Conservation (phyloP, 2,329 filamentous ascomycete species). For the Fusarium sp. region DNA sequence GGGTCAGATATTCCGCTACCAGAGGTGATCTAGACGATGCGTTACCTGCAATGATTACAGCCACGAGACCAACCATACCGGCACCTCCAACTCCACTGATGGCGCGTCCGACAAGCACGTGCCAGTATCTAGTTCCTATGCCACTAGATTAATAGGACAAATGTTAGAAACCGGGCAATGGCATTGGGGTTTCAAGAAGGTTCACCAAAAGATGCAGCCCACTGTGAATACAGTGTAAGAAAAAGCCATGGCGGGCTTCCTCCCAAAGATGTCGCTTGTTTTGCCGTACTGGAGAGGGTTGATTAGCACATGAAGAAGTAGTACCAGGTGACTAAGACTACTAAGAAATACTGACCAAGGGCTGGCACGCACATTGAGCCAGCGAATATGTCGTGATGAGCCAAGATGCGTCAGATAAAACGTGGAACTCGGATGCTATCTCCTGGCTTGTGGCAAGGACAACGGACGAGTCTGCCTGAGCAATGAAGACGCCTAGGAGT, state of each 20-base stretch:
- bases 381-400: neutral
- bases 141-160: neutral
- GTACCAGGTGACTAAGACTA: no score
- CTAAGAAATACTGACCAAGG: neutral
- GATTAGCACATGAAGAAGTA: no score
- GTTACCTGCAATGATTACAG: neutral
- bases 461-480: neutral
- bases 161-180: no score
- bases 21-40: no score
- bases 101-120: neutral
- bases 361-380: neutral
- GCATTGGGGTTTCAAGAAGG: neutral
- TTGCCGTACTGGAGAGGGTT: neutral
- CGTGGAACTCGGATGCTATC: neutral
- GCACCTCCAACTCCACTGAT: neutral
- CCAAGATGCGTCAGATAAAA: neutral
- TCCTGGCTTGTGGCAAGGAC: neutral
- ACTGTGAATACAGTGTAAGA: neutral
- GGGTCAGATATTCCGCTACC: no score
- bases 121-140: neutral
- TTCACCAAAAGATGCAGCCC: neutral
- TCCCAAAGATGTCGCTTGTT: neutral
- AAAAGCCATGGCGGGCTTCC: neutral
- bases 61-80: neutral
- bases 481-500: neutral